Percentiles rank a stretch among this genome's conserved stretches.
Conservation (phyloP, 345 rosid species). For the Populus ilicifolia region DNA sequence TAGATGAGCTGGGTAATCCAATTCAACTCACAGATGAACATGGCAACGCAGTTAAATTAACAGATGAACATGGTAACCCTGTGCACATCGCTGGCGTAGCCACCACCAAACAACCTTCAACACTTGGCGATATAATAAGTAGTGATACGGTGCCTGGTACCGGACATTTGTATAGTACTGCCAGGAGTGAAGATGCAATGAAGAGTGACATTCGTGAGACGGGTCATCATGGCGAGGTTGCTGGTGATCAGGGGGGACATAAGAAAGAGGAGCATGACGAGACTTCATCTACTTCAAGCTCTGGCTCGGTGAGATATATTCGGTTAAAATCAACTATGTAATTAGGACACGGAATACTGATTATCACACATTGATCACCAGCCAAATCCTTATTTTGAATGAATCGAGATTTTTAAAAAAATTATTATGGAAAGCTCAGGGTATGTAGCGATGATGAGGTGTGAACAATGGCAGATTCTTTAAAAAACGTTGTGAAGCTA, state of each 20-base stretch:
- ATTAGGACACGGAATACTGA: not conserved
- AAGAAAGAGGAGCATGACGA: not conserved
- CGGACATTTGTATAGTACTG: not conserved
- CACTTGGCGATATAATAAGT: not conserved
- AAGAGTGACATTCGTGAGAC: slow-evolving; percentile 10
- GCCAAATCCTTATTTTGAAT: too few relatives aligned
- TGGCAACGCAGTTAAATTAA: slow-evolving; percentile 44
- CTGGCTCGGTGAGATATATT: slow-evolving; percentile 42
- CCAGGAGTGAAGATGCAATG: slow-evolving; percentile 15
- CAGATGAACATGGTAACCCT: slow-evolving; percentile 29
- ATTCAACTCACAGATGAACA: slow-evolving; percentile 44
- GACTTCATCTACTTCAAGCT: slow-evolving; percentile 34
- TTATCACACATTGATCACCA: not conserved
- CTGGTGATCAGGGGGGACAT: not conserved
- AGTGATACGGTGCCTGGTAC: not conserved
- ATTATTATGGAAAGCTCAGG: too few relatives aligned
- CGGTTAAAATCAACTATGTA: too few relatives aligned
- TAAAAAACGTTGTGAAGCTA: not conserved
- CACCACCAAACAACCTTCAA: slow-evolving; percentile 10
- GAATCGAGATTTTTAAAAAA: not conserved
- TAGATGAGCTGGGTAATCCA: slow-evolving; percentile 57
- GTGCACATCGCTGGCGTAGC: slow-evolving; percentile 56
- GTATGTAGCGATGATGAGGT: too few relatives aligned
- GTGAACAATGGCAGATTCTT: not conserved
- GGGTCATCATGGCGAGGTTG: slow-evolving; percentile 21